These are phyloP conservation scores for Cyclotella atomus DNA, from an alignment of 108 stramenopile species.

Conservation along the genomic window DNA sequence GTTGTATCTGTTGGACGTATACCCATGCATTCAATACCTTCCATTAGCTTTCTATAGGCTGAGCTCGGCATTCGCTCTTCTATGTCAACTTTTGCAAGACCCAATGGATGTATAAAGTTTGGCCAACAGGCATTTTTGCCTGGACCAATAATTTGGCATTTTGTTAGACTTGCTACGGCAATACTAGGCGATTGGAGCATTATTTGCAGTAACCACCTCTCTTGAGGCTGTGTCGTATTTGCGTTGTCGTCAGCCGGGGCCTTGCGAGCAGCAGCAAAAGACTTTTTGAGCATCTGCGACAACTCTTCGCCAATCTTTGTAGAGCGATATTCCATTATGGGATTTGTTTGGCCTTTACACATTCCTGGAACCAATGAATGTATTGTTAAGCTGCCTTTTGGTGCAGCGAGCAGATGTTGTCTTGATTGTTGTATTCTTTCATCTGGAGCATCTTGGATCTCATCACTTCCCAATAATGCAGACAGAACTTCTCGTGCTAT, in stretches of 20 bases:
- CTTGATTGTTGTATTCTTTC: not conserved
- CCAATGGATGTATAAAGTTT: conserved; percentile 42
- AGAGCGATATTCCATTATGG: conserved; percentile 34
- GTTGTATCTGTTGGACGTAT: conserved; percentile 17
- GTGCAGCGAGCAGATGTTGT: conserved; percentile 28
- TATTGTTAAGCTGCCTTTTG: conserved; percentile 47
- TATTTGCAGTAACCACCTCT: conserved; percentile 59
- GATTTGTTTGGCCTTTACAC: conserved; percentile 51
- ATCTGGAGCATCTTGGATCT: conserved; percentile 5
- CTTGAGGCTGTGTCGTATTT: not conserved
- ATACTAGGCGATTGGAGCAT: conserved; percentile 52
- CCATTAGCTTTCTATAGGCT: conserved; percentile 67
- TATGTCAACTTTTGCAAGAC: conserved; percentile 62
- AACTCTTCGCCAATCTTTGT: conserved; percentile 46
- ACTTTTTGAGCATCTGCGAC: conserved; percentile 30
- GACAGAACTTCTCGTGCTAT: conserved; percentile 40
- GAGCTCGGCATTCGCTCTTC: conserved; percentile 57
- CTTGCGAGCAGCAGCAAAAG: conserved; percentile 46
- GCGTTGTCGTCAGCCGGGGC: not conserved
- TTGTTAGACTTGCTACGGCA: conserved; percentile 42
- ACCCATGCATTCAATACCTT: conserved; percentile 52
- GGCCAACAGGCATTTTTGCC: conserved; percentile 43
- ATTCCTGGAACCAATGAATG: conserved; percentile 62
- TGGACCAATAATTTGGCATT: conserved; percentile 14
- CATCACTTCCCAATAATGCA: conserved; percentile 15